Evolutionary conservation across 2,329 filamentous ascomycete species (phyloP).

Genomic region (Nigrospora osmanthi): DNA sequence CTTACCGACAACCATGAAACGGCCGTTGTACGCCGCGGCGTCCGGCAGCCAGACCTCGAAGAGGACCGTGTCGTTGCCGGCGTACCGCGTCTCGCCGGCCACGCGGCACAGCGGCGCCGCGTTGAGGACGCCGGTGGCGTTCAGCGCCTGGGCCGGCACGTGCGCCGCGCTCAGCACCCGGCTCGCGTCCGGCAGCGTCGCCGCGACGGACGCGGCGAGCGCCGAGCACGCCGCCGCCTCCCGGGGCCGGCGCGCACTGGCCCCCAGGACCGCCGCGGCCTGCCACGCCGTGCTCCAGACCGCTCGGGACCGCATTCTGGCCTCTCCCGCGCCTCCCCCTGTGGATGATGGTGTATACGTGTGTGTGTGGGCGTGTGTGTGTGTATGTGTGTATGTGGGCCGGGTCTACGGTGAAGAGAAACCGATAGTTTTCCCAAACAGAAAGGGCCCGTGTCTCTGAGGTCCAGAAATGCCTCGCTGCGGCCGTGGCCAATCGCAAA

Average conservation of each 20-base stretch:
- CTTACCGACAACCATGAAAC: constrained; percentile 15
- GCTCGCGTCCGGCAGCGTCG: not conserved
- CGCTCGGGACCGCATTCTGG: too few species aligned
- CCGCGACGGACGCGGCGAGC: constrained; percentile 7
- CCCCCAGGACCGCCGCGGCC: not conserved
- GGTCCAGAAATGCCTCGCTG: too few species aligned
- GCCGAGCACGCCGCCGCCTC: constrained; percentile 7
- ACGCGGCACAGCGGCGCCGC: constrained; percentile 9
- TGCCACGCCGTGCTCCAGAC: not conserved
- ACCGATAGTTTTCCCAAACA: too few species aligned
- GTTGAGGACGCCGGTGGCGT: constrained; percentile 6
- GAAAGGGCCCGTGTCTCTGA: too few species aligned
- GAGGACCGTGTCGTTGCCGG: constrained; percentile 11
- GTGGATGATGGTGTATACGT: too few species aligned
- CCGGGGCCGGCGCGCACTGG: constrained; percentile 1
- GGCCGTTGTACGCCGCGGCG: constrained; percentile 7
- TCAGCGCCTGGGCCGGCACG: constrained; percentile 2
- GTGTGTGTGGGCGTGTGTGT: too few species aligned
- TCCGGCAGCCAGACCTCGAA: constrained; percentile 15
- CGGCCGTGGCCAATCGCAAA: too few species aligned
- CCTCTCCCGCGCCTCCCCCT: too few species aligned
- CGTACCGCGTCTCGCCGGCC: constrained; percentile 9
- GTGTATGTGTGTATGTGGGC: too few species aligned
- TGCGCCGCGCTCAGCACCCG: constrained; percentile 7
- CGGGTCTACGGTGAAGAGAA: too few species aligned